Evolutionary conservation across 768 basidiomycete genomes (phyloP), one percentile per base, ranked within the genome.

Genomic region (Lactarius deliciosus): DNA sequence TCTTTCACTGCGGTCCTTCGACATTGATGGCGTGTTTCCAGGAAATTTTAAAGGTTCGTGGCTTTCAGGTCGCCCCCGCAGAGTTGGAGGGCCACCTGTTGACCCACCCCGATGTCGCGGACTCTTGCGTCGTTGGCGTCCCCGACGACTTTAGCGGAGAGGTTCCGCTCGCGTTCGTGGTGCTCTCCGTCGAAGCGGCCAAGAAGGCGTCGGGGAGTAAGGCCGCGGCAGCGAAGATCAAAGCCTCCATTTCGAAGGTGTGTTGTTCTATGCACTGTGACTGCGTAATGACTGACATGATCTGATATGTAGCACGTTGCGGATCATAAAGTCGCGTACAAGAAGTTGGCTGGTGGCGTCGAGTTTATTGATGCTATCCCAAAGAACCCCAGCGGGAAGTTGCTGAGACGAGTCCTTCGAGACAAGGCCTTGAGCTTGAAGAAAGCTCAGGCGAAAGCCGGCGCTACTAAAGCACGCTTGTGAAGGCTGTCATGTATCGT

Each of bases 11-110:
- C 32, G 13, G 16, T 7, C 55, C 68, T 50, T 22, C 45, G 18
- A 41, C 66, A 72, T 78, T 77, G 18, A 64, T 36, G 38, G 25
- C 20, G 45, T 54, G 18, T 40, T 10, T 25, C 36, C 60, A 86
- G 85, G 87, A 89, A 76, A 80, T 89, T 34, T 76, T 90, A 72
- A 90, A 90, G 77, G 85, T 87, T 53, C 81, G 77, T 71, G 89
- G 90, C 2, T 88, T 87, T 73, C 89, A 91, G 72, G 89, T 91
- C 1, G 87, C 89, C 1, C 89, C 89, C 2, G 88, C 89, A 4
- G 88, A 89, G 68, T 78, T 90, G 10, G 89, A 90, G 71, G 89
- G 83, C 22, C 86, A 86, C 65, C 71, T 88, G n/a, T 73, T 88
- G 30, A 81, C 78, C 54, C 85, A 89, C 69, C 75, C 81, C 0